Conservation (phyloP, 2,329 filamentous ascomycete species). For the Rhynchosporium secalis region DNA sequence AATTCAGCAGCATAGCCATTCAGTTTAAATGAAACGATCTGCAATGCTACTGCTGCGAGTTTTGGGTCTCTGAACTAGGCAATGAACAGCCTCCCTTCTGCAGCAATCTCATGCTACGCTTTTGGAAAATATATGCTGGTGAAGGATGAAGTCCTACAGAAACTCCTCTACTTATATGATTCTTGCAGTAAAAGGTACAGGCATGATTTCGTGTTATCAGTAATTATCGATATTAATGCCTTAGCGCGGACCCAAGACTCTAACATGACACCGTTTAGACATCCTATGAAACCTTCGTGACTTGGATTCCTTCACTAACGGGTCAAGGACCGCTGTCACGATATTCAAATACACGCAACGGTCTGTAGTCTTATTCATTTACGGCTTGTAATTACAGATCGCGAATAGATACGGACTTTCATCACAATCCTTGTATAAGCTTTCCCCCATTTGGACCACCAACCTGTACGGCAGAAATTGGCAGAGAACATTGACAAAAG, state of each 20-base stretch:
- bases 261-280: not conserved
- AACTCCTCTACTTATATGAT: too few relatives aligned
- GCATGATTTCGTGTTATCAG: too few relatives aligned
- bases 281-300: not conserved
- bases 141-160: too few relatives aligned
- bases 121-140: too few relatives aligned
- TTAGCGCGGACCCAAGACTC: too few relatives aligned
- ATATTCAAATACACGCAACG: not conserved
- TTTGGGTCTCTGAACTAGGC: too few relatives aligned
- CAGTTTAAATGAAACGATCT: too few relatives aligned
- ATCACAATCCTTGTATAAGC: not conserved
- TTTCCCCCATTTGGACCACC: not conserved
- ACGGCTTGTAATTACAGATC: not conserved
- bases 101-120: too few relatives aligned
- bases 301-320: not conserved
- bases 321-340: not conserved
- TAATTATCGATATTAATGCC: too few relatives aligned
- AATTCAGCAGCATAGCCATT: not conserved
- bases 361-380: not conserved
- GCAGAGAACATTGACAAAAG: not conserved
- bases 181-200: too few relatives aligned
- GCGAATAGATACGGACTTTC: not conserved
- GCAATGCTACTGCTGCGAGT: too few relatives aligned
- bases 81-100: too few relatives aligned
- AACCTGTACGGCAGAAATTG: not conserved